Base-by-base conservation (phyloP, 495 filamentous ascomycete genomes). In the Podospora pseudopauciseta region DNA sequence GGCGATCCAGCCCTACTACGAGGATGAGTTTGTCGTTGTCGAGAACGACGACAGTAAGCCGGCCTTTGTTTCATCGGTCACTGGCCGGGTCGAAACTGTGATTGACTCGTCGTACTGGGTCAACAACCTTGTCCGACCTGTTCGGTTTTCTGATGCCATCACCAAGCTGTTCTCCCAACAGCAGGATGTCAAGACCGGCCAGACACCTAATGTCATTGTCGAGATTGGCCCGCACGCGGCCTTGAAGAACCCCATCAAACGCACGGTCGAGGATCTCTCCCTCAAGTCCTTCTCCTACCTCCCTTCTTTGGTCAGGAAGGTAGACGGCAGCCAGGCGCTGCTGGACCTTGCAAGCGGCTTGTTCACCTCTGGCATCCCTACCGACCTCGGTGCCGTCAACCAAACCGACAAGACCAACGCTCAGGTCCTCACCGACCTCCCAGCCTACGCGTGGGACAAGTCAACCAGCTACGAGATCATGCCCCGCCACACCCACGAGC, bases 171-270 rank as follows among this genome's bases (percentile, higher is more conserved):
- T 49, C 15, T 49, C 39, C 13, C 39, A 49, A 16, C 6, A 34
- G 16, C 16, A 27, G 2, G 34, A 62, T 6, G 34, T 67, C 13
- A 55, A 16, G 34, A 61, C 53, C 28, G 70, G 67, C 67, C 69
- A 1, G 59, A 32, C 5, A 39, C 18, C 73, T 0, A 59, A 67
- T 27, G 64, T 80, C 5, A 58, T 87, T 5, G 53, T 88, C 49
- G 86, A 88, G 69, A 73, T 88, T 9, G 85, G 86, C 0, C 85
- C 86, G 2, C 81, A 84, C 59, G 69, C 75, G 0, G 79, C 81
- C 0, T 66, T 88, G 0, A 72, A 78, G 20, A 80, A 79, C 4
- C 81, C 84, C 0, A 74, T 84, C 26, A 77, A 74, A 26, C 77
- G 85, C n/a, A 83, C 55, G 13, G 72, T 66, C 19, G 27, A 26